These are phyloP conservation scores for Suhomyces bokatorum DNA, from an alignment of 1,139 yeast species.

Conservation along the genomic window DNA sequence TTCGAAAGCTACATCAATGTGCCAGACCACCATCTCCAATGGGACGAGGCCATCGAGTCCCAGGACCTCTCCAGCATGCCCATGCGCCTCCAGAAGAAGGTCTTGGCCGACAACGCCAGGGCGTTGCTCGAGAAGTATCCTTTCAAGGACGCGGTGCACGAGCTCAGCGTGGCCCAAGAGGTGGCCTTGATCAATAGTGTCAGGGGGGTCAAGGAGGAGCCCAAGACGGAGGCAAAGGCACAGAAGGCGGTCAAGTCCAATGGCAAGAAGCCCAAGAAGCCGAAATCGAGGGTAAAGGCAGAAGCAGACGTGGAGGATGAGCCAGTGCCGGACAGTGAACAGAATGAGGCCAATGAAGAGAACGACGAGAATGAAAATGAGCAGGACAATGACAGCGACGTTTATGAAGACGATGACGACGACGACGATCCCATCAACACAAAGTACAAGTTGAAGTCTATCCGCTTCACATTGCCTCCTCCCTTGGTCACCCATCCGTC, in stretches of 20 bases:
- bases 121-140: slow-evolving; percentile 38
- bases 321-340: slow-evolving; percentile 1
- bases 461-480: slow-evolving; percentile 54
- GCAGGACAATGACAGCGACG: slow-evolving; percentile 9
- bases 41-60: slow-evolving; percentile 35
- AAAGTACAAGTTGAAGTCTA: slow-evolving; percentile 37
- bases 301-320: not conserved
- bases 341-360: not conserved
- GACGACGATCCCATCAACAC: slow-evolving; percentile 18
- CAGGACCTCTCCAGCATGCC: slow-evolving; percentile 37
- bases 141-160: slow-evolving; percentile 34
- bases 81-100: slow-evolving; percentile 45
- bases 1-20: slow-evolving; percentile 36
- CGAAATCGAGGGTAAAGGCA: not conserved
- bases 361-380: slow-evolving; percentile 5
- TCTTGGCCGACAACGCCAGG: slow-evolving; percentile 41
- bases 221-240: not conserved
- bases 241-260: not conserved
- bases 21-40: slow-evolving; percentile 29
- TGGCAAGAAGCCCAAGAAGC: not conserved
- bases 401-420: slow-evolving; percentile 13
- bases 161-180: slow-evolving; percentile 28
- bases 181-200: slow-evolving; percentile 18
- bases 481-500: slow-evolving; percentile 77
- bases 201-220: slow-evolving; percentile 2